A percentile compares a stretch with the other conserved stretches of the same genome.
Evolutionary conservation across 2,329 filamentous ascomycete genomes (phyloP).

Genomic region (Tolypocladium nubicola): DNA sequence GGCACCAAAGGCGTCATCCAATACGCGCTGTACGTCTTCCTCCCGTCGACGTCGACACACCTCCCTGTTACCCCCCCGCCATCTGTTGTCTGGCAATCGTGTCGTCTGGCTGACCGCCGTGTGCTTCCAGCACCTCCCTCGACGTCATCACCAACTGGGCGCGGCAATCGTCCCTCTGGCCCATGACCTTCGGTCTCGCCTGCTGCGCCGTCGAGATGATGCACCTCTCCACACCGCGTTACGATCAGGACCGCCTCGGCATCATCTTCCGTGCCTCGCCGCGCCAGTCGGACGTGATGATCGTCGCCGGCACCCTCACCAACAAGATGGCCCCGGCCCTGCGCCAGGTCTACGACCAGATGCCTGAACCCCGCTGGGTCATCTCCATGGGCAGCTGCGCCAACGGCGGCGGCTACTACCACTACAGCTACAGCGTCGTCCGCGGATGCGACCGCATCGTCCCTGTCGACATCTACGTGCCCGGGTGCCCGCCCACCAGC

Average conservation of each 20-base stretch:
- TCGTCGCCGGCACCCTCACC: constrained; percentile 82
- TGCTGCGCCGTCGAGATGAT: constrained; percentile 92
- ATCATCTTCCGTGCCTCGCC: constrained; percentile 88
- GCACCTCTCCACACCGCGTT: constrained; percentile 77
- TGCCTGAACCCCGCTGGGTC: constrained; percentile 86
- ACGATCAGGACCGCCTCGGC: constrained; percentile 80
- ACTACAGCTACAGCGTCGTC: constrained; percentile 73
- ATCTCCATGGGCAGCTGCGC: constrained; percentile 75
- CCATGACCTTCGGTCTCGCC: constrained; percentile 78
- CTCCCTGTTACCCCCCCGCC: not conserved
- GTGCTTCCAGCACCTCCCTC: constrained; percentile 52
- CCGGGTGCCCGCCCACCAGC: constrained; percentile 56
- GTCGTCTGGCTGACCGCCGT: constrained; percentile 2
- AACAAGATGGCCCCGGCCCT: constrained; percentile 95
- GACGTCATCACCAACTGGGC: constrained; percentile 78
- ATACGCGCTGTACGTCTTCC: constrained; percentile 66
- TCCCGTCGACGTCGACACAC: not conserved
- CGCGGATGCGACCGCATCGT: constrained; percentile 68
- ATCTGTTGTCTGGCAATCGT: not conserved
- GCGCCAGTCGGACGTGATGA: constrained; percentile 85
- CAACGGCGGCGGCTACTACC: constrained; percentile 78
- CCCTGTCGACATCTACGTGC: constrained; percentile 72
- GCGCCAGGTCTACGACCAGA: constrained; percentile 88
- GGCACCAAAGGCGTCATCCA: constrained; percentile 70
- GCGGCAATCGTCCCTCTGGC: constrained; percentile 76